These are phyloP conservation scores for Zopfia rhizophila DNA, from an alignment of 2,329 filamentous ascomycete genomes.

Conservation along the genomic window DNA sequence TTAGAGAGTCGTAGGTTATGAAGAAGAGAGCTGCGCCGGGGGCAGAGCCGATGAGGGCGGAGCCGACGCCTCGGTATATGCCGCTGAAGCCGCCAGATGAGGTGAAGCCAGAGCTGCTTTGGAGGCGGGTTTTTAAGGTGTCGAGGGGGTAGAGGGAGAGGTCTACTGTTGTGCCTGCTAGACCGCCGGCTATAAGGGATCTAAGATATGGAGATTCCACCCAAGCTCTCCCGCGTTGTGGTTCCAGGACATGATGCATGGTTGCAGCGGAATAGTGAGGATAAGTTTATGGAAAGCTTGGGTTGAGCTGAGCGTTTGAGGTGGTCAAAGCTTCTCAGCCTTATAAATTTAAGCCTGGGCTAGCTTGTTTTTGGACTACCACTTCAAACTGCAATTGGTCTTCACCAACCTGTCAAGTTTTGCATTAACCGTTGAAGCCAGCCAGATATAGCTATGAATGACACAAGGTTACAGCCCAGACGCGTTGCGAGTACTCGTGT, in stretches of 20 bases:
- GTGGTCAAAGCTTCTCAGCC: too few relatives aligned
- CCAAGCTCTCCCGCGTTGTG: constrained; percentile 40
- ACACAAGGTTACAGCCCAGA: too few relatives aligned
- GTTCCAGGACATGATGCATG: constrained; percentile 46
- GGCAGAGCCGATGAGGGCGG: constrained; percentile 88
- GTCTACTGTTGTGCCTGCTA: constrained; percentile 96
- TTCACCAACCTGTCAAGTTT: too few relatives aligned
- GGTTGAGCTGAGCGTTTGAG: constrained; percentile 20
- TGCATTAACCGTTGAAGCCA: too few relatives aligned
- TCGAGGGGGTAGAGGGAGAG: constrained; percentile 97
- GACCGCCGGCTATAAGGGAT: constrained; percentile 75
- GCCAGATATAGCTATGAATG: too few relatives aligned
- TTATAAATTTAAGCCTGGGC: too few relatives aligned
- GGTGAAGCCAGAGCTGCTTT: constrained; percentile 81
- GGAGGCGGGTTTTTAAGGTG: constrained; percentile 97
- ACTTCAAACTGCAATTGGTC: too few relatives aligned
- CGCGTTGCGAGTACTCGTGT: too few relatives aligned
- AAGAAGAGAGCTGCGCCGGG: constrained; percentile 98
- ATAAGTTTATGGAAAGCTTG: constrained; percentile 4
- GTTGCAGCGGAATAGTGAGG: constrained; percentile 23
- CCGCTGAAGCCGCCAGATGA: constrained; percentile 87
- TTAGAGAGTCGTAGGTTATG: constrained; percentile 87
- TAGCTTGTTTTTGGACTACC: too few relatives aligned
- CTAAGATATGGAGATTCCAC: constrained; percentile 60
- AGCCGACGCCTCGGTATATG: constrained; percentile 92